Conservation (phyloP, 768 basidiomycete species). For the Cystobasidium onofrii region DNA sequence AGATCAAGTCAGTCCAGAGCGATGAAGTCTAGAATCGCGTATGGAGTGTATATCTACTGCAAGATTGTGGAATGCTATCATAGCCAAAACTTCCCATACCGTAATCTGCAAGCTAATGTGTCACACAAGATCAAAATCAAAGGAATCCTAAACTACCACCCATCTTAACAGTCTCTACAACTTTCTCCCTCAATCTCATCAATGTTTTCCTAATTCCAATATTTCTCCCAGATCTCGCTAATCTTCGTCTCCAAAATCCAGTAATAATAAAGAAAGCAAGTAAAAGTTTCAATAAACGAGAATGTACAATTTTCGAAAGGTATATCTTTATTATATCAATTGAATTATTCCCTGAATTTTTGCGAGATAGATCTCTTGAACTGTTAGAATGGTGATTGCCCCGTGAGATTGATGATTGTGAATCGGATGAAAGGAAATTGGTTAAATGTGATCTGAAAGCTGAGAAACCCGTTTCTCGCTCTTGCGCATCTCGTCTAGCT, state of each 20-base stretch:
- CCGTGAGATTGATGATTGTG: not conserved
- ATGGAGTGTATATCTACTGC: no score
- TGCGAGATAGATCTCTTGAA: not conserved
- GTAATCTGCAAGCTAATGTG: no score
- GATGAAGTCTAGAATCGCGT: no score
- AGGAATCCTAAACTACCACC: slow-evolving; percentile 22
- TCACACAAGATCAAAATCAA: no score
- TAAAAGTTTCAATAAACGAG: slow-evolving; percentile 2
- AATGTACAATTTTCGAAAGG: not conserved
- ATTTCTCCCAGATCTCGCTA: not conserved
- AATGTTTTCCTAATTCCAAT: not conserved
- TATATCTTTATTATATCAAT: not conserved
- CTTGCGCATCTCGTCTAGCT: not conserved
- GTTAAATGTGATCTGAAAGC: slow-evolving; percentile 9
- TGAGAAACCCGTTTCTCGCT: slow-evolving; percentile 22
- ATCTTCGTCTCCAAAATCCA: slow-evolving; percentile 15
- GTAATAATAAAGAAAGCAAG: slow-evolving; percentile 13
- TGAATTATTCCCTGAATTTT: not conserved
- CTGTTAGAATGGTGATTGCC: not conserved
- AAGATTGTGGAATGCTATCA: no score
- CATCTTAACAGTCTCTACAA: slow-evolving; percentile 29
- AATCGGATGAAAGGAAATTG: not conserved
- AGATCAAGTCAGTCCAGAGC: not conserved
- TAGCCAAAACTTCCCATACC: no score
- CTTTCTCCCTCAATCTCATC: slow-evolving; percentile 6